Base-by-base conservation (phyloP, 163 green algal genomes). In the Volvox carteri region DNA sequence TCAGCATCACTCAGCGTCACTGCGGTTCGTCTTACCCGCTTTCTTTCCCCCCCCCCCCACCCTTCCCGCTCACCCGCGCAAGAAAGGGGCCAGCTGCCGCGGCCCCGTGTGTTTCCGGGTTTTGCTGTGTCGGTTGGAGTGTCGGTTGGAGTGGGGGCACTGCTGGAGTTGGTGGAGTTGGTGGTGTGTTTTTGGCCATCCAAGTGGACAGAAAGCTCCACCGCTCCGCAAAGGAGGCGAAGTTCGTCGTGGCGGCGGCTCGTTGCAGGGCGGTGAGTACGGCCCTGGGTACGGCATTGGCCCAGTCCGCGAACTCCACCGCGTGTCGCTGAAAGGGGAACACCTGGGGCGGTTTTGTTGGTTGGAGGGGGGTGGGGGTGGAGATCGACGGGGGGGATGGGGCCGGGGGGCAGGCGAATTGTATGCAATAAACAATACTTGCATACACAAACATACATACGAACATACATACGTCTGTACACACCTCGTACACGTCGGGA, bases 291-390 rank as follows among this genome's bases (percentile, higher is more conserved):
- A 28, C 74, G 30, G 56, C 23, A 67, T 90, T 90, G 84, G 74
- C 87, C 89, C 89, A 92, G 50, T 67, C 56, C 16, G 84, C 83
- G 48, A 92, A 90, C 39, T 87, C 52, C 50, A 92, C 14, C 48
- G 89, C 89, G 42, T 88, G 37, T 37, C 68, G 84, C 80, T 87
- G 80, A 33, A 87, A 87, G 80, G 80, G 80, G 46, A 87, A 87
- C 16, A 56, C 80, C 80, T 87, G 60, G 5, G 16, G 60, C 7
- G 39, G 72, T 39, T 50, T 33, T 5, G 75, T n/a, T 3, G 44
- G 35, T n/a, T n/a, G 21, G 56, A 16, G 56, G 5, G 11, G 37
- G 37, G 77, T 4, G 58, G 21, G 19, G 39, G 58, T 42, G 18
- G 37, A 75, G 50, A 19, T 14, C 50, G 30, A 37, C 12, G 41